Evolutionary conservation across 2,329 filamentous ascomycete genomes (phyloP).

Genomic region (Neofusicoccum parvum): DNA sequence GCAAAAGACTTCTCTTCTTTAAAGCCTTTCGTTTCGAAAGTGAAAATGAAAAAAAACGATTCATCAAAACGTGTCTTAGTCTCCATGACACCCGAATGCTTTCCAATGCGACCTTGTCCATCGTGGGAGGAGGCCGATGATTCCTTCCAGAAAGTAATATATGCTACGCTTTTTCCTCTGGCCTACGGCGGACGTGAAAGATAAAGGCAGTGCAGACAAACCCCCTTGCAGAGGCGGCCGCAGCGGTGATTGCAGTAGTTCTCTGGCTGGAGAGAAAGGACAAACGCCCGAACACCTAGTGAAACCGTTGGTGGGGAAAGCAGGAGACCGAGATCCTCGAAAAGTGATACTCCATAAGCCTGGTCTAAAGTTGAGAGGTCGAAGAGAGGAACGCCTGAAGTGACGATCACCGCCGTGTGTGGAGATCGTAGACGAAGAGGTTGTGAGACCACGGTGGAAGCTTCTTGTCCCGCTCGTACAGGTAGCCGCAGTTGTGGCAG

Average conservation of each 20-base stretch:
- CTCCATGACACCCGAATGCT: conserved; percentile 1
- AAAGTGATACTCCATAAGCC: conserved; percentile 13
- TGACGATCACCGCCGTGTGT: conserved; percentile 15
- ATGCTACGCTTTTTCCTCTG: not conserved
- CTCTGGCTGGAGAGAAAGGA: not conserved
- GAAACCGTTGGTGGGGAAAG: not conserved
- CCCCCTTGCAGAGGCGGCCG: not conserved
- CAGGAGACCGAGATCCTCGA: not conserved
- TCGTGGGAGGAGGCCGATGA: not conserved
- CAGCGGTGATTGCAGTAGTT: not conserved
- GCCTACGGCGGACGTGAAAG: not conserved
- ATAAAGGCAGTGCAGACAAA: not conserved
- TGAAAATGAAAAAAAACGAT: not conserved
- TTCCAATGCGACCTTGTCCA: not conserved
- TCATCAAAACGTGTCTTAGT: not conserved
- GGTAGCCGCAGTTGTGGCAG: conserved; percentile 88
- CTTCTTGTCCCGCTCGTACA: conserved; percentile 84
- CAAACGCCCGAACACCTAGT: conserved; percentile 9
- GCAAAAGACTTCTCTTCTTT: not conserved
- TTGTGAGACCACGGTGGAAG: conserved; percentile 77
- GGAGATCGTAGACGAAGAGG: conserved; percentile 58
- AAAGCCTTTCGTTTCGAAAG: not conserved
- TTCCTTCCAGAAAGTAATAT: not conserved
- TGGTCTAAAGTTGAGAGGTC: conserved; percentile 5
- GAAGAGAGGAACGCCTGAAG: not conserved